A percentile compares a stretch with the other conserved stretches of the same genome.
phyloP scores from a whole-genome alignment of 2,329 filamentous ascomycete genomes.

The Sordariomycetes sp. region DNA sequence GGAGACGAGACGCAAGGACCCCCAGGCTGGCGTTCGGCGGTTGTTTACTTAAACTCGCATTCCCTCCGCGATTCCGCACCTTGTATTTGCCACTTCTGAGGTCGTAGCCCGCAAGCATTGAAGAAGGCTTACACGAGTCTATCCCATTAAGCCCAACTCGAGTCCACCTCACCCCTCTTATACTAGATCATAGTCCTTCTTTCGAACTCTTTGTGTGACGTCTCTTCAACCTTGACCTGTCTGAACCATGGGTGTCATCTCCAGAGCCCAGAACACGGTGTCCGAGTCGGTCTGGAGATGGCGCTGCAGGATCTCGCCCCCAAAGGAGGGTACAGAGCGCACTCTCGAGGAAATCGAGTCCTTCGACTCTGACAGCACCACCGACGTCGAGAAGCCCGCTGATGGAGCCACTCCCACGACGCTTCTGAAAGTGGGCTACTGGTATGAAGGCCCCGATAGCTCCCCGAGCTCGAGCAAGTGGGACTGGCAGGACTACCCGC shows the following conservation, averaged over 20 bases:
- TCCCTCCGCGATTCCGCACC: too few relatives aligned
- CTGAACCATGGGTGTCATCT: not conserved
- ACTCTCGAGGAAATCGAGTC: constrained; percentile 8
- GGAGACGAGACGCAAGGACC: too few relatives aligned
- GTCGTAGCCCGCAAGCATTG: too few relatives aligned
- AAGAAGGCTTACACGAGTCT: too few relatives aligned
- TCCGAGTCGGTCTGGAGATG: constrained; percentile 19
- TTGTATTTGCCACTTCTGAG: too few relatives aligned
- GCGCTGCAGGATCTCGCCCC: constrained; percentile 18
- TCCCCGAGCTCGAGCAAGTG: constrained; percentile 9
- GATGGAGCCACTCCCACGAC: constrained; percentile 17
- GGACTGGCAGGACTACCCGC: constrained; percentile 29
- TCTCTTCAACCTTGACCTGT: too few relatives aligned
- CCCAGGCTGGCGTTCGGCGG: too few relatives aligned
- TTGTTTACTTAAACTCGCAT: too few relatives aligned
- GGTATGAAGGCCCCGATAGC: constrained; percentile 25
- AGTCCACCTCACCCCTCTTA: too few relatives aligned
- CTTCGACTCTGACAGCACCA: constrained; percentile 7
- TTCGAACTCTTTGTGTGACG: too few relatives aligned
- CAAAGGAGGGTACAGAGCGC: constrained; percentile 9
- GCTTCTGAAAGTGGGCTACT: constrained; percentile 22
- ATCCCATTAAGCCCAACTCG: too few relatives aligned
- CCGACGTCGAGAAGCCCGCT: not conserved
- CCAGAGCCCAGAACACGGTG: constrained; percentile 6
- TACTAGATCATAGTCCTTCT: too few relatives aligned